phyloP scores from a whole-genome alignment of 1,139 yeast species.

The Yamadazyma triangularis region DNA sequence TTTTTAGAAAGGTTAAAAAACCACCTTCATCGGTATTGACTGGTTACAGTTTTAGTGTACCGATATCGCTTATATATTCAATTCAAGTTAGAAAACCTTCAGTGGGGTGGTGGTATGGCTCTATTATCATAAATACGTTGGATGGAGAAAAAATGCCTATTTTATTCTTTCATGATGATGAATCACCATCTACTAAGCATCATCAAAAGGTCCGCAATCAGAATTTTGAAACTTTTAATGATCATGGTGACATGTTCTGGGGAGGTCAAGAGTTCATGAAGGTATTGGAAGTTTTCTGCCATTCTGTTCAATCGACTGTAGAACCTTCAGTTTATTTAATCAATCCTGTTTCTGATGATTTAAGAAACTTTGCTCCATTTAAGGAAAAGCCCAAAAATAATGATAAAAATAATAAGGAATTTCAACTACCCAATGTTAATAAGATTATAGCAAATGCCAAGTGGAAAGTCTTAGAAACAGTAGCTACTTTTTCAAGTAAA shows the following conservation, averaged over 20 bases:
- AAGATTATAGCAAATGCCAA: slow-evolving; percentile 62
- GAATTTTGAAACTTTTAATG: slow-evolving; percentile 71
- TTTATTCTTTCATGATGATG: slow-evolving; percentile 88
- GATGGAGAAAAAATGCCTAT: slow-evolving; percentile 73
- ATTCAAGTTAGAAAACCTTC: slow-evolving; percentile 82
- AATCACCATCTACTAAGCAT: slow-evolving; percentile 65
- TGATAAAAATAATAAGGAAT: slow-evolving; percentile 9
- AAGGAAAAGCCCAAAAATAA: slow-evolving; percentile 23
- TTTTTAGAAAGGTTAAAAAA: slow-evolving; percentile 10
- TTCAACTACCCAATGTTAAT: slow-evolving; percentile 38
- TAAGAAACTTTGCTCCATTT: slow-evolving; percentile 71
- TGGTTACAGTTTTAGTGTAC: slow-evolving; percentile 62
- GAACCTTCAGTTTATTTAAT: slow-evolving; percentile 72
- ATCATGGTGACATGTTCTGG: slow-evolving; percentile 69
- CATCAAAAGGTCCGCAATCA: slow-evolving; percentile 57
- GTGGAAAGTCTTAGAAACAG: slow-evolving; percentile 81
- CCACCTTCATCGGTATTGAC: slow-evolving; percentile 52
- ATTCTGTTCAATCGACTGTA: slow-evolving; percentile 61
- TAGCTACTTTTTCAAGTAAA: slow-evolving; percentile 74
- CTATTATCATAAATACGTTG: slow-evolving; percentile 66
- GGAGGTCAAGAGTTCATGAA: slow-evolving; percentile 80
- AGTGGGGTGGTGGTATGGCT: slow-evolving; percentile 89
- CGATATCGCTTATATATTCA: slow-evolving; percentile 62
- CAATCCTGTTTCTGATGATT: slow-evolving; percentile 77
- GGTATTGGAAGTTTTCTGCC: slow-evolving; percentile 49